Conservation (phyloP, 805 yeast genomes). For the Barnettozyma siamensis region DNA sequence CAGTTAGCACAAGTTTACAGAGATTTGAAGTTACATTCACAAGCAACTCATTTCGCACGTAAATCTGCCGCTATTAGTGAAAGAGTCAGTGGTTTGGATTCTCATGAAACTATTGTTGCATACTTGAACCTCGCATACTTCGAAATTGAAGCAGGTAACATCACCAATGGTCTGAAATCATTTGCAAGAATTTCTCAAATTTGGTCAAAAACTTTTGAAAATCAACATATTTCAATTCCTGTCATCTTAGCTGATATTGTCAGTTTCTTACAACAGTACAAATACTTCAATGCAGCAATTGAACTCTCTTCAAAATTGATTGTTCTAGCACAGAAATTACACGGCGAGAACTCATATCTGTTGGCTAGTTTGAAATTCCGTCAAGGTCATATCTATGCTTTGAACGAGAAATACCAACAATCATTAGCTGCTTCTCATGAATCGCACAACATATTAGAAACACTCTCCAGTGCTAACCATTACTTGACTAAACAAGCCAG, state of each 20-base stretch:
- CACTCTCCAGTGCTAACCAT: constrained; percentile 62
- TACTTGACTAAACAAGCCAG: constrained; percentile 60
- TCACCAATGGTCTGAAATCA: constrained; percentile 55
- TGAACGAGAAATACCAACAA: constrained; percentile 43
- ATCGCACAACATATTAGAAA: constrained; percentile 53
- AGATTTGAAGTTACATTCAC: constrained; percentile 48
- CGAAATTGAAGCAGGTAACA: constrained; percentile 57
- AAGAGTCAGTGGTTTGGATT: constrained; percentile 75
- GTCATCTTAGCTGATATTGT: constrained; percentile 60
- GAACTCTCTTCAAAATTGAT: constrained; percentile 49
- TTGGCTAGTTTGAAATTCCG: constrained; percentile 67
- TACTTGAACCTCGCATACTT: constrained; percentile 69
- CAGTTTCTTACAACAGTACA: constrained; percentile 48
- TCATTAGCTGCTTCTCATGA: constrained; percentile 51
- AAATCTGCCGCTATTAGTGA: constrained; percentile 70
- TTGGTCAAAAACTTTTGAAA: constrained; percentile 50
- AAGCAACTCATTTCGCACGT: constrained; percentile 61
- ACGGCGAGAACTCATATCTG: constrained; percentile 55
- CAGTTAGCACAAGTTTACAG: constrained; percentile 61
- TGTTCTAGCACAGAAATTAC: constrained; percentile 41
- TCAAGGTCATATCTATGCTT: constrained; percentile 54
- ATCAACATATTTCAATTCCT: constrained; percentile 61
- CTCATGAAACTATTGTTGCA: constrained; percentile 66
- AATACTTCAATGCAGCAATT: constrained; percentile 42
- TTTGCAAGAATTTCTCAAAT: constrained; percentile 53